Percentiles rank a stretch among this genome's conserved stretches.
Evolutionary conservation across 75 land plant genomes (phyloP).

Genomic region (Ceratopteris richardii): DNA sequence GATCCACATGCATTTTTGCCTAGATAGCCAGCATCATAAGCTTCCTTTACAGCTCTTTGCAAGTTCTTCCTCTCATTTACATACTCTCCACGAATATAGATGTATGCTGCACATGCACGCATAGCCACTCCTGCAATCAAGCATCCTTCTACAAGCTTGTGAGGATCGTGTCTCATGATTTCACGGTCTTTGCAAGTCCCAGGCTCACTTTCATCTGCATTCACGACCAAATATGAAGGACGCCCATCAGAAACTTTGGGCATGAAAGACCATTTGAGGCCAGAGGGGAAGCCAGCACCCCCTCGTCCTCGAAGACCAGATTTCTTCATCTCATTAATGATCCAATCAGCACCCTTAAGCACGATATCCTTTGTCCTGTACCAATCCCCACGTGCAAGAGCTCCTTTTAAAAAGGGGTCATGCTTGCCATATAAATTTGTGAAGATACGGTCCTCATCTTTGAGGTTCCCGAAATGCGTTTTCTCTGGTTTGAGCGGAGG

Average conservation of each 20-base stretch:
- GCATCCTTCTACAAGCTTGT: constrained; percentile 88
- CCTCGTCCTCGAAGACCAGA: constrained; percentile 90
- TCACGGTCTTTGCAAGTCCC: constrained; percentile 94
- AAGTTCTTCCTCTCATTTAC: constrained; percentile 74
- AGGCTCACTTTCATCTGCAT: constrained; percentile 98
- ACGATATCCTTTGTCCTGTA: constrained; percentile 83
- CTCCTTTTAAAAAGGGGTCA: constrained; percentile 82
- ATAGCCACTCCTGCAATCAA: constrained; percentile 95
- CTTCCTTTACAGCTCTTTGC: constrained; percentile 69
- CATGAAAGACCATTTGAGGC: constrained; percentile 97
- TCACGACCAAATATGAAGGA: constrained; percentile 87
- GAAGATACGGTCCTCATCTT: constrained; percentile 83
- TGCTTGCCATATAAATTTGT: constrained; percentile 84
- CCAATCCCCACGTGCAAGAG: constrained; percentile 87
- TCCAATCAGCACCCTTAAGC: constrained; percentile 88
- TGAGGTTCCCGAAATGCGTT: constrained; percentile 75
- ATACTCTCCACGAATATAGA: constrained; percentile 90
- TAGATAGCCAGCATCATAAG: constrained; percentile 74
- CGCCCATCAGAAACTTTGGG: constrained; percentile 92
- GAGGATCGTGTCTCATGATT: constrained; percentile 95
- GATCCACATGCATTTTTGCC: constrained; percentile 96
- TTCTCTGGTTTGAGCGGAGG: constrained; percentile 84
- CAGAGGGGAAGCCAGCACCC: constrained; percentile 94
- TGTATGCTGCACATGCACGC: constrained; percentile 88
- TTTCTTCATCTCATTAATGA: constrained; percentile 88